Conservation (phyloP, 495 filamentous ascomycete species). For the Rhypophila decipiens region DNA sequence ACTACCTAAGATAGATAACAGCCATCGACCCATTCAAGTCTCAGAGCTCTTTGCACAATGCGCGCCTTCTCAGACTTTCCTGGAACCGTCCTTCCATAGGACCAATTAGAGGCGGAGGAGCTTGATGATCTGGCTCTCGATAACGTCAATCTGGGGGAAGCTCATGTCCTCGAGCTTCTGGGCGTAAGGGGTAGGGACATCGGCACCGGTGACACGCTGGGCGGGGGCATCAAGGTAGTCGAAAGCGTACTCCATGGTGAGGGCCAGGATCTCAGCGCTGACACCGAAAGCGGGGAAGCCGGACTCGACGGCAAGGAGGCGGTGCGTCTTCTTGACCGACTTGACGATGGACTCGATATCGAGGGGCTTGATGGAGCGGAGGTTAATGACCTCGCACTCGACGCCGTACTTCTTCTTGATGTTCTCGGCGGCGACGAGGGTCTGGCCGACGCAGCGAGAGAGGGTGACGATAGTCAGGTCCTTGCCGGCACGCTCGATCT, state of each 20-base stretch:
- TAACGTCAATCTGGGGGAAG: conserved; percentile 82
- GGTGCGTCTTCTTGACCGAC: conserved; percentile 96
- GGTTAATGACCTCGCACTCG: conserved; percentile 94
- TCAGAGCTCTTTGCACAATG: too few species aligned
- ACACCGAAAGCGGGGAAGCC: conserved; percentile 95
- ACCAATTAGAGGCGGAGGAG: conserved; percentile 60
- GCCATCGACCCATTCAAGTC: too few species aligned
- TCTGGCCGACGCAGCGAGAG: conserved; percentile 92
- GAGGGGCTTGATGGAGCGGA: conserved; percentile 92
- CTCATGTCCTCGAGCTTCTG: conserved; percentile 80
- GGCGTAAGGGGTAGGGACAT: conserved; percentile 93
- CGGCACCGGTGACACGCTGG: conserved; percentile 87
- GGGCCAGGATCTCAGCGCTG: conserved; percentile 81
- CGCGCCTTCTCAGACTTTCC: not conserved
- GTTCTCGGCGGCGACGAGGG: conserved; percentile 75
- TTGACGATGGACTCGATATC: conserved; percentile 92
- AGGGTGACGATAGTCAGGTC: conserved; percentile 93
- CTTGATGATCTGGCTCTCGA: conserved; percentile 77
- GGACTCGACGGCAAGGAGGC: conserved; percentile 86
- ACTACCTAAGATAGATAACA: too few species aligned
- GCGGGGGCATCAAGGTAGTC: conserved; percentile 94
- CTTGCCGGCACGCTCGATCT: conserved; percentile 92
- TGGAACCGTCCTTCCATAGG: not conserved
- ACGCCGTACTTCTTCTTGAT: conserved; percentile 95
- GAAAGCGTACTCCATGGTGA: conserved; percentile 96